Evolutionary conservation across 2,329 filamentous ascomycete species (phyloP).

Genomic region (Ophiostoma sp.): DNA sequence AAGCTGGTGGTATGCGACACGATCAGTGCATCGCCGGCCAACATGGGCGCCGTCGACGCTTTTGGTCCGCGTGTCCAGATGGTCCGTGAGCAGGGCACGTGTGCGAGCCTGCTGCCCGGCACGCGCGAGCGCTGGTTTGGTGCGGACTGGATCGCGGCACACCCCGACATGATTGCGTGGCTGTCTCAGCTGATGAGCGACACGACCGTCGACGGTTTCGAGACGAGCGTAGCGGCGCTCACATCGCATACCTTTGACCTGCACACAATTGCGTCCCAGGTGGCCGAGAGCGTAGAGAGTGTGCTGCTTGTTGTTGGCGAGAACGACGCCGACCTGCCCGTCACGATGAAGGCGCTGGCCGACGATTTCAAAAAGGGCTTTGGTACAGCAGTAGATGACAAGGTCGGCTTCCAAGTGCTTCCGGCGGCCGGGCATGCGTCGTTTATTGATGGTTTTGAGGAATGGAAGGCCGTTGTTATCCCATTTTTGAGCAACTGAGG

Average conservation of each 20-base stretch:
- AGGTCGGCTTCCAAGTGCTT: conserved; percentile 35
- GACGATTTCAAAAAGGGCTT: conserved; percentile 28
- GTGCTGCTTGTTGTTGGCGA: conserved; percentile 39
- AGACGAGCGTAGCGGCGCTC: conserved; percentile 28
- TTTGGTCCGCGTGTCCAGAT: conserved; percentile 36
- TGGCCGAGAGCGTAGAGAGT: conserved; percentile 34
- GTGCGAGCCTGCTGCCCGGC: not conserved
- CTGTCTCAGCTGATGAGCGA: conserved; percentile 33
- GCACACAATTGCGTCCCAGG: conserved; percentile 27
- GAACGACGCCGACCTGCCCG: conserved; percentile 38
- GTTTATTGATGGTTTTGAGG: conserved; percentile 36
- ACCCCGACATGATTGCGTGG: conserved; percentile 27
- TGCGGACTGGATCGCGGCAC: conserved; percentile 36
- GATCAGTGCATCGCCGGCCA: conserved; percentile 37
- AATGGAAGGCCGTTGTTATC: conserved; percentile 31
- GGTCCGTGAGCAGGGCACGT: conserved; percentile 28
- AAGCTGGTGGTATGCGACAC: conserved; percentile 40
- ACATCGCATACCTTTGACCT: too few relatives aligned
- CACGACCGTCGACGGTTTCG: conserved; percentile 39
- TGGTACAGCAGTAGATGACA: conserved; percentile 28
- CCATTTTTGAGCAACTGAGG: conserved; percentile 6
- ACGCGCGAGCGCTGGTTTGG: conserved; percentile 26
- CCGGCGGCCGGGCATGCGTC: conserved; percentile 37
- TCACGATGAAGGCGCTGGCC: conserved; percentile 38
- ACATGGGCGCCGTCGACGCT: conserved; percentile 33